phyloP scores from a whole-genome alignment of 495 filamentous ascomycete species.

The Trichoderma reesei region DNA sequence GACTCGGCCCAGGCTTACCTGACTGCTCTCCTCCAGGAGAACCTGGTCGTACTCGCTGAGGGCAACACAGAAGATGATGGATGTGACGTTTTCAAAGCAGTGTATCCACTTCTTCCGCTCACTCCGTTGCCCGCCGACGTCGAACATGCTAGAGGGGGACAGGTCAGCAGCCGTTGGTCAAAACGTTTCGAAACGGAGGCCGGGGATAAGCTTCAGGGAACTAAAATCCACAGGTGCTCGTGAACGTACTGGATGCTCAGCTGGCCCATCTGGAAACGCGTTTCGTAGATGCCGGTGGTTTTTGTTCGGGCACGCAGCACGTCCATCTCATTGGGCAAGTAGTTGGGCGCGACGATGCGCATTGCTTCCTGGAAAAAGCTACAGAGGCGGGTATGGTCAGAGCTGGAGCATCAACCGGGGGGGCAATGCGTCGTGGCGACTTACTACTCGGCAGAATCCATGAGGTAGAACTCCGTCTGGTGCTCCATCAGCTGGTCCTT shows the following conservation, averaged over 20 bases:
- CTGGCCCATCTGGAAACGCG: conserved; percentile 93
- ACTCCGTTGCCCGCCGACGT: conserved; percentile 92
- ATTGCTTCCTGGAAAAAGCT: conserved; percentile 93
- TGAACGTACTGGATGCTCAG: conserved; percentile 89
- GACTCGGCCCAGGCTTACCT: conserved; percentile 44
- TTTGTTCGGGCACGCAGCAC: conserved; percentile 93
- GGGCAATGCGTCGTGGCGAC: conserved; percentile 21
- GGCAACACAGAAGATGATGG: conserved; percentile 99
- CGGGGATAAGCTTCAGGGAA: neutral
- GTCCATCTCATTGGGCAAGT: conserved; percentile 84
- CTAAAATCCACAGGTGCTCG: neutral
- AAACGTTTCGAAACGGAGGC: neutral
- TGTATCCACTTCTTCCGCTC: conserved; percentile 99
- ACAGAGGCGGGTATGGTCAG: neutral
- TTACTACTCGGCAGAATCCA: conserved; percentile 98
- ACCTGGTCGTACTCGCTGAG: conserved; percentile 98
- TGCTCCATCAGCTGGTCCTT: conserved; percentile 81
- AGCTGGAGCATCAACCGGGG: neutral
- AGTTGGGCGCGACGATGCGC: conserved; percentile 75
- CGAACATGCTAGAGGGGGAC: conserved; percentile 81
- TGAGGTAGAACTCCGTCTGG: conserved; percentile 95
- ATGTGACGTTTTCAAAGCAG: conserved; percentile 98
- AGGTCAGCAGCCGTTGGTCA: conserved; percentile 16
- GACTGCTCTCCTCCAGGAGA: conserved; percentile 90
- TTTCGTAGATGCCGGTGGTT: conserved; percentile 99